These are phyloP conservation scores for Globisporangium cederbergense DNA, from an alignment of 352 stramenopile genomes.

Conservation along the genomic window DNA sequence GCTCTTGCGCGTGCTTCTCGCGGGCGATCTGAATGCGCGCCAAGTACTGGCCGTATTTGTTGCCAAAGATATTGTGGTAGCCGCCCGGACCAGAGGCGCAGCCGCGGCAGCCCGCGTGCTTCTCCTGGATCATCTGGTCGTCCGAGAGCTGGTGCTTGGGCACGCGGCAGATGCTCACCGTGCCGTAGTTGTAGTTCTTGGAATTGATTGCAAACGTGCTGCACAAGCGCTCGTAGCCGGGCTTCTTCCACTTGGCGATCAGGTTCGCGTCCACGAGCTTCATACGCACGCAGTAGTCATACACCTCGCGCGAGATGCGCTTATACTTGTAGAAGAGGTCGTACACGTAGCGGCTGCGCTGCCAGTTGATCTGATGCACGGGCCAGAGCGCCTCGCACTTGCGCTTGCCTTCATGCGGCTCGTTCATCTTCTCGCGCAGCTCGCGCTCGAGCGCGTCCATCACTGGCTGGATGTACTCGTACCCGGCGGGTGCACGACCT, in stretches of 20 bases:
- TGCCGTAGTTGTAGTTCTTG: slow-evolving; percentile 99
- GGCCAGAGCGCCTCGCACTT: slow-evolving; percentile 98
- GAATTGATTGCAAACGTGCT: slow-evolving; percentile 98
- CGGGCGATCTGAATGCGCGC: slow-evolving; percentile 94
- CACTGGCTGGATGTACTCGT: slow-evolving; percentile 93
- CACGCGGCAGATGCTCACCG: slow-evolving; percentile 97
- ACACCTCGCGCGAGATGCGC: slow-evolving; percentile 94
- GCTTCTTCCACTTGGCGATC: slow-evolving; percentile 99
- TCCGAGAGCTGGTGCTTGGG: slow-evolving; percentile 91
- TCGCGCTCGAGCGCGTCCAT: slow-evolving; percentile 97
- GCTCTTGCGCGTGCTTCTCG: slow-evolving; percentile 50
- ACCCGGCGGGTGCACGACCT: slow-evolving; percentile 88
- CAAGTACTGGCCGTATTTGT: slow-evolving; percentile 99
- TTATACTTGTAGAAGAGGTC: slow-evolving; percentile 99
- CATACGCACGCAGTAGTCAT: slow-evolving; percentile 96
- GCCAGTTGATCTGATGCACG: slow-evolving; percentile 99
- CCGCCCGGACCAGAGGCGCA: slow-evolving; percentile 93
- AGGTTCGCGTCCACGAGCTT: slow-evolving; percentile 96
- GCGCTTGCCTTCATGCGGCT: slow-evolving; percentile 95
- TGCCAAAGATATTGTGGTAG: slow-evolving; percentile 98
- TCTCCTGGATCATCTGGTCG: slow-evolving; percentile 87
- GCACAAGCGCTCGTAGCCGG: slow-evolving; percentile 97
- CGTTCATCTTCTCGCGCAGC: slow-evolving; percentile 96
- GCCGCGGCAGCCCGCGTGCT: slow-evolving; percentile 96
- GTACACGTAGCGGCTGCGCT: slow-evolving; percentile 98